These are phyloP conservation scores for Coniosporium apollinis DNA, from an alignment of 495 filamentous ascomycete species.

Conservation along the genomic window DNA sequence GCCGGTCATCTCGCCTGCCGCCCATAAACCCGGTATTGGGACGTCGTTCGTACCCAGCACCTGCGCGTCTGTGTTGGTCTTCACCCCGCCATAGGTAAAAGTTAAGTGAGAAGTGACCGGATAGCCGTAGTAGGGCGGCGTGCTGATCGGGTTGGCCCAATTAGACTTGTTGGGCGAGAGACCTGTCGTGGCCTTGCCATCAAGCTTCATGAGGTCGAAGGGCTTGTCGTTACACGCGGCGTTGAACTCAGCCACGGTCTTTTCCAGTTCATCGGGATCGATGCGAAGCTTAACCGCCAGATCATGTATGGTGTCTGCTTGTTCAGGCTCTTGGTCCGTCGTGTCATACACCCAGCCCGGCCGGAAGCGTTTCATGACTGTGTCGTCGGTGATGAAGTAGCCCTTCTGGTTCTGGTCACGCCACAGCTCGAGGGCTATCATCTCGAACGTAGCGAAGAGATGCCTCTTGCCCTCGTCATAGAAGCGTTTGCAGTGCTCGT, in stretches of 20 bases:
- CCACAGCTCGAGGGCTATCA: slow-evolving; percentile 17
- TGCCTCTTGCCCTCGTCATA: slow-evolving; percentile 17
- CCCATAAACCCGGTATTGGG: slow-evolving; percentile 9
- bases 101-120: slow-evolving; percentile 1
- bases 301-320: slow-evolving; percentile 13
- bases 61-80: slow-evolving; percentile 10
- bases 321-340: slow-evolving; percentile 14
- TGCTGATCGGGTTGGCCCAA: slow-evolving; percentile 13
- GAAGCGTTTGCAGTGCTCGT: slow-evolving; percentile 14
- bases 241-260: slow-evolving; percentile 15
- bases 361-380: slow-evolving; percentile 15
- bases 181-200: slow-evolving; percentile 13
- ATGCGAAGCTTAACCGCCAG: slow-evolving; percentile 14
- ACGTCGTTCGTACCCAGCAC: slow-evolving; percentile 14
- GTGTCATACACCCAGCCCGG: slow-evolving; percentile 19
- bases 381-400: slow-evolving; percentile 15
- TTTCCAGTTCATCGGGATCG: slow-evolving; percentile 13
- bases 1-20: slow-evolving; percentile 9
- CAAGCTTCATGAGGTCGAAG: slow-evolving; percentile 17
- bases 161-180: slow-evolving; percentile 15
- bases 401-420: slow-evolving; percentile 13
- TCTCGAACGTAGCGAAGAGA: slow-evolving; percentile 17
- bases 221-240: slow-evolving; percentile 13
- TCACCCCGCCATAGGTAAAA: slow-evolving; percentile 13
- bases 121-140: slow-evolving; percentile 13